Evolutionary conservation across 352 stramenopile species (phyloP).

Genomic region (Thalassiosira mediterranea): DNA sequence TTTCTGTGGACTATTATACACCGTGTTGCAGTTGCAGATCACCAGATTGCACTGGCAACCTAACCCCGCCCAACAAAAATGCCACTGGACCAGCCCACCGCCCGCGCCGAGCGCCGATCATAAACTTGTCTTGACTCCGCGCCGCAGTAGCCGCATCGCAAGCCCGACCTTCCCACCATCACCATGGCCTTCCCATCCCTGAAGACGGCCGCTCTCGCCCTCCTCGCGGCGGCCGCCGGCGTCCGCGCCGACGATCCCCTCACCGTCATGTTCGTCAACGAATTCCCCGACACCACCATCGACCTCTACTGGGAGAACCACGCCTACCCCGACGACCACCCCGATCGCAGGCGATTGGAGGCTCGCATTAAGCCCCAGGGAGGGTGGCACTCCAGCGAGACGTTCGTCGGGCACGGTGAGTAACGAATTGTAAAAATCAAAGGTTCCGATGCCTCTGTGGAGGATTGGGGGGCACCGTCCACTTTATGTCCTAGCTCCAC

Average conservation of each 20-base stretch:
- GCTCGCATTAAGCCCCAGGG: conserved; percentile 31
- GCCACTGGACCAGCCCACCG: no score
- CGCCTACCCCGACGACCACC: conserved; percentile 12
- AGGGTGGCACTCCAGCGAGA: conserved; percentile 23
- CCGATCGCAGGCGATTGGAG: conserved; percentile 20
- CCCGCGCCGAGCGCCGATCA: neutral
- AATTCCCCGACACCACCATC: conserved; percentile 30
- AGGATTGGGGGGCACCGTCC: no score
- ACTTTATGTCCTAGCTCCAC: neutral
- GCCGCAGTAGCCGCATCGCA: neutral
- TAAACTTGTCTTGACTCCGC: neutral
- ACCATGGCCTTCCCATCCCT: neutral
- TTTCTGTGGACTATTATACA: no score
- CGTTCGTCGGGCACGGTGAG: conserved; percentile 39
- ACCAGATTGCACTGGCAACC: neutral
- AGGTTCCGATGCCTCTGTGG: no score
- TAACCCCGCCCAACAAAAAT: neutral
- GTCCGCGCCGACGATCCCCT: conserved; percentile 8
- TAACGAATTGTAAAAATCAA: neutral
- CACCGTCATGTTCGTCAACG: conserved; percentile 43
- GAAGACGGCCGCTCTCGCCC: conserved; percentile 3
- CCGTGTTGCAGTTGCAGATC: no score
- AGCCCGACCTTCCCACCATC: neutral
- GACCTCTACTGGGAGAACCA: conserved; percentile 56
- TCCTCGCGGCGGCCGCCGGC: neutral